phyloP scores from a whole-genome alignment of 495 filamentous ascomycete genomes.

The Tuber borchii region DNA sequence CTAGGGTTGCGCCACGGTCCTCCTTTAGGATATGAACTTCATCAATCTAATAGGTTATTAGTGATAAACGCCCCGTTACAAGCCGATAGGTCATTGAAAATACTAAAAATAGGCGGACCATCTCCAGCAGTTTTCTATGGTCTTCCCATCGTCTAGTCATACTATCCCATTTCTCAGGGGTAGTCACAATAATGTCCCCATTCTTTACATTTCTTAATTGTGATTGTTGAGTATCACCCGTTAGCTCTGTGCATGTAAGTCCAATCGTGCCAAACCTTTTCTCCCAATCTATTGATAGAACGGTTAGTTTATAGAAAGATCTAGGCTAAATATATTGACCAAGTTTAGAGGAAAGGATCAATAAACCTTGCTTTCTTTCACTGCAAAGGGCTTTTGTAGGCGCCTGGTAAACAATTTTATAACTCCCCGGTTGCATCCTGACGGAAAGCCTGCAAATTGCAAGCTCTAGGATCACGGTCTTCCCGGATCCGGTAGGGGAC shows the following conservation, averaged over 20 bases:
- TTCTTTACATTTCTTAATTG: constrained; percentile 68
- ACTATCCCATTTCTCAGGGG: constrained; percentile 98
- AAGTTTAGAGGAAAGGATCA: background rate
- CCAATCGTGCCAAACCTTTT: constrained; percentile 71
- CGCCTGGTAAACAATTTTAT: constrained; percentile 93
- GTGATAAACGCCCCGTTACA: background rate
- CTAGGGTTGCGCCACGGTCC: constrained; percentile 76
- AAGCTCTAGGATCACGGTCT: constrained; percentile 84
- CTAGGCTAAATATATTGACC: background rate
- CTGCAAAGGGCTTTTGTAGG: constrained; percentile 90
- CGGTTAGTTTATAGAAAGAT: constrained; percentile 16
- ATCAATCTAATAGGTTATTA: constrained; percentile 55
- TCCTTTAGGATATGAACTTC: constrained; percentile 96
- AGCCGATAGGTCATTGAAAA: background rate
- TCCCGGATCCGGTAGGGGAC: constrained; percentile 89
- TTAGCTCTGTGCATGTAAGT: constrained; percentile 75
- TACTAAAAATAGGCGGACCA: constrained; percentile 77
- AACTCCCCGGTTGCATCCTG: constrained; percentile 57
- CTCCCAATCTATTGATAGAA: constrained; percentile 64
- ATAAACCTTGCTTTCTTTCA: constrained; percentile 52
- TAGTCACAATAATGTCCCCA: constrained; percentile 90
- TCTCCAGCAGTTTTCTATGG: constrained; percentile 70
- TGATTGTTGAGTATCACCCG: constrained; percentile 75
- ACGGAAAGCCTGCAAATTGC: constrained; percentile 77
- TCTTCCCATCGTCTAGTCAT: constrained; percentile 95